Evolutionary conservation across 139 green algal species (phyloP), one percentile per base, ranked within the genome.

Genomic region (Chlamydomonas asymmetrica): DNA sequence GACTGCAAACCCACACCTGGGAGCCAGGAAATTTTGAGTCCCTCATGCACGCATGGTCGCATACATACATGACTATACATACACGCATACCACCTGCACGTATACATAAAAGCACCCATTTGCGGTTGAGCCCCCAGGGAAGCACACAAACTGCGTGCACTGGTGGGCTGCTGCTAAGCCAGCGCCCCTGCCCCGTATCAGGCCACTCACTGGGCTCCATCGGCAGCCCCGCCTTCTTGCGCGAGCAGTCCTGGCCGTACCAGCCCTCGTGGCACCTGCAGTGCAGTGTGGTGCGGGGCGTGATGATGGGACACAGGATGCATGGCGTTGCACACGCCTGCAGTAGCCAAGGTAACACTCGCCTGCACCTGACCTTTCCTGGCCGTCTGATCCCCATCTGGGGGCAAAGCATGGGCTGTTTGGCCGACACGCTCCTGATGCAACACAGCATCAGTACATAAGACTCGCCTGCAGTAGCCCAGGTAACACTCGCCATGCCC

Each of bases 191-290:
- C 13, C 45, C 13, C 45, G 45, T 52, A 1, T 2, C 31, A 4
- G 4, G n/a, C 22, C 34, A 60, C 57, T 6, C 71, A 77, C 71
- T 59, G 27, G 68, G 66, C 59, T 83, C 78, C 43, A 77, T 66
- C 32, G 52, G 39, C 25, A 67, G 29, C 5, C 73, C 73, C 32
- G 72, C 79, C 37, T 62, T 76, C 66, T 77, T 73, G 5, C 80
- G 71, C 0, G 80, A 62, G 59, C 85, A 90, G 43, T 90, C 85
- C 4, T 85, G 77, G 39, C 85, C 85, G 52, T 83, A 90, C 63
- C 64, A 90, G 0, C 82, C 82, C 16, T 54, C 34, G 27, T 83
- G 34, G 68, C 84, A 90, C 59, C 80, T 85, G 81, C 7, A 52
- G 45, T 10, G 45, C 13, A 25, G 45, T 16, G 13, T 52, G 13